Evolutionary conservation across 345 rosid species (phyloP).

Genomic region (Trapa incisa): DNA sequence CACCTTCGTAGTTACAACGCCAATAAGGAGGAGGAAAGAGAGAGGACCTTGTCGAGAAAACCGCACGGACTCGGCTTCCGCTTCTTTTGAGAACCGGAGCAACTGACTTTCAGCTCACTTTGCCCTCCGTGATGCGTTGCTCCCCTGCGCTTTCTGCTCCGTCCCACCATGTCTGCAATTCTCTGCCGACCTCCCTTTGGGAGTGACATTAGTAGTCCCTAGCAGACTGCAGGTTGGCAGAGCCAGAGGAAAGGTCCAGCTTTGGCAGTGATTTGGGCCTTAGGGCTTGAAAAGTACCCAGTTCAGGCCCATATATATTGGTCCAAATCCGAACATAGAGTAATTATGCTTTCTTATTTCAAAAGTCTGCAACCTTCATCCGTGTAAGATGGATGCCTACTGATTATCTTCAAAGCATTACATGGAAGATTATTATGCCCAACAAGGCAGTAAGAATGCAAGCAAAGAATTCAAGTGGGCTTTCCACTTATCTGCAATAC

Average conservation of each 20-base stretch:
- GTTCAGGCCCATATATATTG: background rate
- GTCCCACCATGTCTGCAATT: conserved; percentile 14
- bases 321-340: no score
- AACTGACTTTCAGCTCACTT: conserved; percentile 8
- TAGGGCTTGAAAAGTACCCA: background rate
- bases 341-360: no score
- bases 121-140: conserved; percentile 15
- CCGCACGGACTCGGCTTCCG: conserved; percentile 14
- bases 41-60: conserved; percentile 44
- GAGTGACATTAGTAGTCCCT: no score
- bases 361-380: no score
- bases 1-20: background rate
- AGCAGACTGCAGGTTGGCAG: no score
- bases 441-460: no score
- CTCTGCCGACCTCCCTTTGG: background rate
- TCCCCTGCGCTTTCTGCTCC: conserved; percentile 45
- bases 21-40: background rate
- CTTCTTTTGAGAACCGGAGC: background rate
- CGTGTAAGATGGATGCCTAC: no score
- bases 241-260: no score
- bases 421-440: no score
- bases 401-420: no score
- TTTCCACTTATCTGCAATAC: no score
- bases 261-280: background rate
- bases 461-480: no score